phyloP scores from a whole-genome alignment of 2,329 filamentous ascomycete species.

The Stemphylium beticola region DNA sequence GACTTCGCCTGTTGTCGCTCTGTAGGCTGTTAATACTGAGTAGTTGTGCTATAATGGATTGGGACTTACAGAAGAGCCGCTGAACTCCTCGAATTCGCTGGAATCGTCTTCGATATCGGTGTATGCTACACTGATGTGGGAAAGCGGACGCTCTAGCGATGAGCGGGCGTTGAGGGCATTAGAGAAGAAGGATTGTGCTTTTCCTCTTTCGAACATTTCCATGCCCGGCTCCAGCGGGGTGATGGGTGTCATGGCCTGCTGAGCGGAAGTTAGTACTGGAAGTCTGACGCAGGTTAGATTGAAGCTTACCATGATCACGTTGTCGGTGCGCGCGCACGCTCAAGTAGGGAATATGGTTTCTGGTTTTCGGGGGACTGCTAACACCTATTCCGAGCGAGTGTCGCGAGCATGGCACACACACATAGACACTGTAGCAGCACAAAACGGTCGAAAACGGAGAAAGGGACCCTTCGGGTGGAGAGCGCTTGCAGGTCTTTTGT shows the following conservation, averaged over 20 bases:
- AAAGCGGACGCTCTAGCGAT: conserved; percentile 64
- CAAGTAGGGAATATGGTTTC: conserved; percentile 19
- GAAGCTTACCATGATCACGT: conserved; percentile 46
- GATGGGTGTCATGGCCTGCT: conserved; percentile 55
- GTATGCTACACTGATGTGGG: conserved; percentile 78
- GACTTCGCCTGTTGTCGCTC: conserved; percentile 69
- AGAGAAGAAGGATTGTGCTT: conserved; percentile 66
- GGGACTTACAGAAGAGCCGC: conserved; percentile 68
- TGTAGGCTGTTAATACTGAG: conserved; percentile 49
- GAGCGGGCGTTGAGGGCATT: conserved; percentile 43
- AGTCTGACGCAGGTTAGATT: conserved; percentile 13
- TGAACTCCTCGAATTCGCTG: conserved; percentile 56
- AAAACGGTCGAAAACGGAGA: conserved; percentile 43
- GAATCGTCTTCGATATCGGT: conserved; percentile 72
- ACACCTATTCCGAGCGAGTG: conserved; percentile 25
- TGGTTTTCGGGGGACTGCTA: conserved; percentile 24
- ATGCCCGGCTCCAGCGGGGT: conserved; percentile 52
- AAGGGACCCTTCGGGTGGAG: conserved; percentile 50
- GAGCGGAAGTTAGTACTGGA: conserved; percentile 26
- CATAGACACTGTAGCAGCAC: conserved; percentile 32
- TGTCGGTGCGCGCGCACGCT: conserved; percentile 26
- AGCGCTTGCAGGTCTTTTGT: conserved; percentile 53
- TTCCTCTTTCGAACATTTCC: conserved; percentile 58
- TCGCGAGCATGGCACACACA: conserved; percentile 42
- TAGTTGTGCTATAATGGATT: conserved; percentile 2